A percentile compares a stretch with the other conserved stretches of the same genome.
These are phyloP conservation scores for Furcasterigmium sp. DNA, from an alignment of 2,329 filamentous ascomycete genomes.

Conservation along the genomic window DNA sequence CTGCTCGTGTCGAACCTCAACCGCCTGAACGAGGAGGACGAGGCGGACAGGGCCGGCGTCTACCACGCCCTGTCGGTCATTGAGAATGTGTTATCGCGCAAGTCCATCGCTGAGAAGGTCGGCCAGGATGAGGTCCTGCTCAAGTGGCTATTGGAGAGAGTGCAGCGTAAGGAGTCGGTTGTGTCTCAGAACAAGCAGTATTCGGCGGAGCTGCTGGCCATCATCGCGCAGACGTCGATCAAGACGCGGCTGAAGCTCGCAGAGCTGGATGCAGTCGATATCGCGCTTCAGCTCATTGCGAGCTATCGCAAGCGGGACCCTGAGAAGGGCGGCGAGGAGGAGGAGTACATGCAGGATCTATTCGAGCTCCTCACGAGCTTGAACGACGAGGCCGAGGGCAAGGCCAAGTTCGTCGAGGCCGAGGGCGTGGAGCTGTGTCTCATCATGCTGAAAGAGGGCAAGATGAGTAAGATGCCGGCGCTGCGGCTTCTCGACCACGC, in stretches of 20 bases:
- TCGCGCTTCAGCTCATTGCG: constrained; percentile 76
- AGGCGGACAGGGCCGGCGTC: constrained; percentile 73
- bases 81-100: constrained; percentile 77
- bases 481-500: constrained; percentile 83
- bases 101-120: constrained; percentile 64
- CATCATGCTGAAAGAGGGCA: constrained; percentile 87
- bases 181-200: constrained; percentile 94
- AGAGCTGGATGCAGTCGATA: constrained; percentile 66
- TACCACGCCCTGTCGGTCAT: constrained; percentile 81
- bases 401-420: constrained; percentile 76
- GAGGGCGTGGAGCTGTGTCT: constrained; percentile 89
- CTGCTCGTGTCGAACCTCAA: constrained; percentile 73
- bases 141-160: constrained; percentile 71
- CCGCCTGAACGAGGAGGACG: constrained; percentile 69
- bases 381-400: constrained; percentile 69
- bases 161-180: constrained; percentile 60
- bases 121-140: constrained; percentile 64
- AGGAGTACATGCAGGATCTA: constrained; percentile 91
- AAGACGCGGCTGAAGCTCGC: constrained; percentile 61
- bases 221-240: constrained; percentile 72
- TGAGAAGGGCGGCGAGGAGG: constrained; percentile 77
- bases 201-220: constrained; percentile 83
- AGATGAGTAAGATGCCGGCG: constrained; percentile 72
- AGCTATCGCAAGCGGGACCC: constrained; percentile 84
- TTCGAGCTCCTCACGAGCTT: constrained; percentile 84